Percentiles rank a stretch among this genome's conserved stretches.
phyloP scores from a whole-genome alignment of 257 asterid species.

The Parsonsia alboflavescens region DNA sequence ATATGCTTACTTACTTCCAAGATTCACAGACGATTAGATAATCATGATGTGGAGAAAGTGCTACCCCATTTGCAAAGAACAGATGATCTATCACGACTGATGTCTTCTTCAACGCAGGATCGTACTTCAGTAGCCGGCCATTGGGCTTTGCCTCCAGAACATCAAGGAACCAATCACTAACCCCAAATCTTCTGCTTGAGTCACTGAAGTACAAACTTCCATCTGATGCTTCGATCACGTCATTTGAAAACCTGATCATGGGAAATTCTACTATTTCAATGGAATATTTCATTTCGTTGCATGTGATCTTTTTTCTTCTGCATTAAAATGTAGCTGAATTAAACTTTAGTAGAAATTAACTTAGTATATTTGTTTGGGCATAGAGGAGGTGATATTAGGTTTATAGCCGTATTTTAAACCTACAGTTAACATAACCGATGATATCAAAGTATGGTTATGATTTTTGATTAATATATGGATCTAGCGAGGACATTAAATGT shows the following conservation, averaged over 20 bases:
- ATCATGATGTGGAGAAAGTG: slow-evolving; percentile 46
- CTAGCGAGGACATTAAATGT: too few species aligned
- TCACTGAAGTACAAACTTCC: slow-evolving; percentile 60
- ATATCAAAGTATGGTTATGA: too few species aligned
- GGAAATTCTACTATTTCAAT: too few species aligned
- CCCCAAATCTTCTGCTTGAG: slow-evolving; percentile 44
- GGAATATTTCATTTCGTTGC: too few species aligned
- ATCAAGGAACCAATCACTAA: slow-evolving; percentile 47
- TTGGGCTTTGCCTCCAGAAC: slow-evolving; percentile 47
- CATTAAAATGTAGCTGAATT: too few species aligned
- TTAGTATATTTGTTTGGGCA: too few species aligned
- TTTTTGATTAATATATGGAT: too few species aligned
- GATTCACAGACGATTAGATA: slow-evolving; percentile 63
- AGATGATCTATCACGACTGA: slow-evolving; percentile 43
- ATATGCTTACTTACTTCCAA: slow-evolving; percentile 66
- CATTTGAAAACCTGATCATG: slow-evolving; percentile 56
- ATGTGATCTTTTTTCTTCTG: too few species aligned
- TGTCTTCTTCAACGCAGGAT: slow-evolving; percentile 32
- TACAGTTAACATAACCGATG: too few species aligned
- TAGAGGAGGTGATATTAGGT: too few species aligned
- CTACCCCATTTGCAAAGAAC: slow-evolving; percentile 61
- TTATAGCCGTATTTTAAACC: too few species aligned
- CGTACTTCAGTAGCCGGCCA: slow-evolving; percentile 58
- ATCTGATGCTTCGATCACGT: slow-evolving; percentile 56
- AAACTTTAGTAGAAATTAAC: too few species aligned